Evolutionary conservation across 768 basidiomycete species (phyloP), one percentile per base, ranked within the genome.

Genomic region (Boletus coccyginus): DNA sequence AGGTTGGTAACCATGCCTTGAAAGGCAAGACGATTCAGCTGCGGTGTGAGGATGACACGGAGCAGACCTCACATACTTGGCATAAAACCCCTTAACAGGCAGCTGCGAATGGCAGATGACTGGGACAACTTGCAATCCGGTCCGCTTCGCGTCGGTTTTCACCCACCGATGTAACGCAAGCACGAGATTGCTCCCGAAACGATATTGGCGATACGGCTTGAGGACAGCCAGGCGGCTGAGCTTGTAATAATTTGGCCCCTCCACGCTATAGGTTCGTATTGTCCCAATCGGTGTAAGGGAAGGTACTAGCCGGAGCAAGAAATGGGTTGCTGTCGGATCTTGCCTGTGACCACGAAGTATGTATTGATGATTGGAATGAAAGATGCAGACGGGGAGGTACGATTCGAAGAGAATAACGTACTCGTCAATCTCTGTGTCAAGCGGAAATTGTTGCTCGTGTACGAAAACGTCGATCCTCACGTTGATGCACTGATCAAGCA

Each of bases 371-470:
- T 46, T 27, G 55, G 48, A 42, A 59, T 55, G 45, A 60, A 33
- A 42, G 53, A 58, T 54, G 38, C 16, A 61, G 57, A 46, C 44
- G 41, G 54, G 53, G 57, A 45, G 52, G 42, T 33, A 60, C 21
- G 46, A 50, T 39, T 50, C 36, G 46, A 53, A 44, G 52, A 52
- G 40, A 51, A 50, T 72, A 74, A 71, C 73, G 61, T 53, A 88
- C 90, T 82, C 78, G 72, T 94, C 92, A 62, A 87, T 76, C 71
- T 94, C 92, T 9, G 76, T 77, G 48, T 91, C 88, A 21, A 88
- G 73, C 44, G 88, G 79, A 64, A 92, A 94, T 40, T 76, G 75
- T 64, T 85, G 81, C 60, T 81, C 79, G 57, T 73, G 74, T 60
- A 76, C 70, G 68, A 81, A 81, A 54, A 81, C 83, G 65, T 67